These are phyloP conservation scores for Pythium sp. DNA, from an alignment of 352 stramenopile genomes.

Conservation along the genomic window DNA sequence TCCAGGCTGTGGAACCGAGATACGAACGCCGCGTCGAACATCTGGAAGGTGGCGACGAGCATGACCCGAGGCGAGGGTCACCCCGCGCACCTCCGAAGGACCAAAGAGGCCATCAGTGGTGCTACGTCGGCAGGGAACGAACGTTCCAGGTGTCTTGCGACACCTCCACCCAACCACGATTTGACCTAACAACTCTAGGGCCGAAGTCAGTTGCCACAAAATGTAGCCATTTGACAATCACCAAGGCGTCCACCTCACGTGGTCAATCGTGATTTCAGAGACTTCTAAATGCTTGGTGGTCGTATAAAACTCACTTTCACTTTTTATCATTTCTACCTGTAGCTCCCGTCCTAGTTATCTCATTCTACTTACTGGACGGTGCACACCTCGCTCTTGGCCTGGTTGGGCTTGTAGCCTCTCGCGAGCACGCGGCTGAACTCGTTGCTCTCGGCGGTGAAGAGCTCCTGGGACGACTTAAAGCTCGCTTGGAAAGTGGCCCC, in stretches of 20 bases:
- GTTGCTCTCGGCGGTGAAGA: not conserved
- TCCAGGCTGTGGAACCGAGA: too few relatives aligned
- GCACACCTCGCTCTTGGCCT: conserved; percentile 45
- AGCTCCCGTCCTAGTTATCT: too few relatives aligned
- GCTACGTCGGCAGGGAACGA: not conserved
- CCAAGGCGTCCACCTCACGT: too few relatives aligned
- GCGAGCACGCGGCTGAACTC: conserved; percentile 31
- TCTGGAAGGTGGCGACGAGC: not conserved
- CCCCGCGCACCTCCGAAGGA: too few relatives aligned
- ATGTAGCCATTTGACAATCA: too few relatives aligned
- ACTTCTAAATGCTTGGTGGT: too few relatives aligned
- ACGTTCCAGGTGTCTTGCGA: not conserved
- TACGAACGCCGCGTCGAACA: too few relatives aligned
- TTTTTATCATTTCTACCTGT: too few relatives aligned
- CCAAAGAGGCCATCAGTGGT: not conserved
- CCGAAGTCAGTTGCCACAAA: too few relatives aligned
- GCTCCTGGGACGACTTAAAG: conserved; percentile 23
- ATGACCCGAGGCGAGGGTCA: not conserved
- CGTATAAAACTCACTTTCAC: too few relatives aligned
- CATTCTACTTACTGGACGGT: conserved; percentile 22
- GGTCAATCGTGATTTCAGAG: too few relatives aligned
- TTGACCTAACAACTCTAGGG: too few relatives aligned
- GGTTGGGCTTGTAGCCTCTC: conserved; percentile 25
- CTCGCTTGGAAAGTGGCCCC: conserved; percentile 60
- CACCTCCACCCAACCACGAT: not conserved